phyloP scores from a whole-genome alignment of 208 protist species.

The Crithidia expoeki region DNA sequence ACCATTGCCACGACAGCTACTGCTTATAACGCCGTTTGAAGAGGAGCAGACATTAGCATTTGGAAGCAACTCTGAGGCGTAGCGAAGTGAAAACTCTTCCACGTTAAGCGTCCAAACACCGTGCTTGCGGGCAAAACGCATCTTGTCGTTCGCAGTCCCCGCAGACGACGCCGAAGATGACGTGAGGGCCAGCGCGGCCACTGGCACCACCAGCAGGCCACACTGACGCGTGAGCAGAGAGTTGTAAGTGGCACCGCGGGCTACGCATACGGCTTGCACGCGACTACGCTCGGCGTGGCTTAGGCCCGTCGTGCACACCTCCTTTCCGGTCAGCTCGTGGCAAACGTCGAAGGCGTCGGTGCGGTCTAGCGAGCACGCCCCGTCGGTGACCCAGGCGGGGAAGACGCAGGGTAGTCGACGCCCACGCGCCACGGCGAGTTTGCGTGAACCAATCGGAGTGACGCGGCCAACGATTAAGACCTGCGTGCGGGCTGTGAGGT shows the following conservation, averaged over 20 bases:
- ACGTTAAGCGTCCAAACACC: constrained; percentile 30
- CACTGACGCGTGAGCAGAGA: constrained; percentile 41
- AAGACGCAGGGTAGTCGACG: constrained; percentile 68
- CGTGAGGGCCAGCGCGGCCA: constrained; percentile 5
- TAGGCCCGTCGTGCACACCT: constrained; percentile 58
- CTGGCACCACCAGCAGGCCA: constrained; percentile 45
- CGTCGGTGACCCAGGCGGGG: constrained; percentile 49
- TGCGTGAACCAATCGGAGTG: constrained; percentile 30
- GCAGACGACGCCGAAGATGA: constrained; percentile 1
- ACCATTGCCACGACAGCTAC: no score
- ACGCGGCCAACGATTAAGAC: constrained; percentile 49
- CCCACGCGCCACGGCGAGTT: constrained; percentile 49
- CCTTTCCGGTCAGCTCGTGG: constrained; percentile 35
- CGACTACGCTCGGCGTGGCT: constrained; percentile 25
- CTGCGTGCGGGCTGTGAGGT: constrained; percentile 49
- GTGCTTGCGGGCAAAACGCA: constrained; percentile 39
- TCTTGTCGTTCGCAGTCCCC: constrained; percentile 26
- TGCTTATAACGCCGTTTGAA: not conserved
- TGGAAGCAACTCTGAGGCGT: not conserved
- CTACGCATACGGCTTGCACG: constrained; percentile 34
- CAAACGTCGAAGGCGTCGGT: constrained; percentile 42
- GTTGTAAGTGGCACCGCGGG: constrained; percentile 42
- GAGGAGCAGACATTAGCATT: no score
- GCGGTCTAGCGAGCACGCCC: constrained; percentile 37
- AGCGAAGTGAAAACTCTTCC: constrained; percentile 35